A percentile compares a stretch with the other conserved stretches of the same genome.
phyloP scores from a whole-genome alignment of 2,329 filamentous ascomycete species.

The Claviceps sp. region DNA sequence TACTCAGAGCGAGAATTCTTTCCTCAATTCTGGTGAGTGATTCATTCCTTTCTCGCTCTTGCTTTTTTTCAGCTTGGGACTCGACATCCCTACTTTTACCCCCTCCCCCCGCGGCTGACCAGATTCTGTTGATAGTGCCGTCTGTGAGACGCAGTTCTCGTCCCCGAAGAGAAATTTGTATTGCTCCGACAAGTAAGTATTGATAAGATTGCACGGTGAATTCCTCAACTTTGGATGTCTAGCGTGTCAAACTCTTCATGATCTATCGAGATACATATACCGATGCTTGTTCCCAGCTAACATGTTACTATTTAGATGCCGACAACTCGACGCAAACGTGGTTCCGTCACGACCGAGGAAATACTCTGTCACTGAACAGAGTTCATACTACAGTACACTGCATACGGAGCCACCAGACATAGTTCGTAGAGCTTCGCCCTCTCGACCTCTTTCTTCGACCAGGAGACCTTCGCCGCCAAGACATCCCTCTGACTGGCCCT shows the following conservation, averaged over 20 bases:
- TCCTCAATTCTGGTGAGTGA: conserved; percentile 48
- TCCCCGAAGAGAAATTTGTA: conserved; percentile 43
- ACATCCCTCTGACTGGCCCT: conserved; percentile 46
- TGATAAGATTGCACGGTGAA: background rate
- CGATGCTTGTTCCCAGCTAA: background rate
- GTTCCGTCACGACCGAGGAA: conserved; percentile 10
- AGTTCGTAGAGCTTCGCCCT: conserved; percentile 49
- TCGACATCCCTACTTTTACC: background rate
- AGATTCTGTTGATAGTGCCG: conserved; percentile 35
- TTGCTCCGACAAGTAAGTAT: conserved; percentile 48
- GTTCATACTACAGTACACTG: conserved; percentile 31
- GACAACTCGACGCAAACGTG: conserved; percentile 35
- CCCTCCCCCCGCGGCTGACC: background rate
- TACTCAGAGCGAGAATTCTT: conserved; percentile 50
- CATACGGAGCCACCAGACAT: conserved; percentile 46
- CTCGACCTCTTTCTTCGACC: conserved; percentile 35
- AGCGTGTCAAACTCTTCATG: too few relatives aligned
- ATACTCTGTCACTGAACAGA: conserved; percentile 14
- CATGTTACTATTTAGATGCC: conserved; percentile 28
- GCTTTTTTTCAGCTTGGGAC: background rate
- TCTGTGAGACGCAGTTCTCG: conserved; percentile 53
- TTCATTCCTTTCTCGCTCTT: too few relatives aligned
- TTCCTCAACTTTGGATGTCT: too few relatives aligned
- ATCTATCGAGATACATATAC: too few relatives aligned
- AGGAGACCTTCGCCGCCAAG: conserved; percentile 29